Conservation (phyloP, 1,139 yeast species). For the Pichia sp. region DNA sequence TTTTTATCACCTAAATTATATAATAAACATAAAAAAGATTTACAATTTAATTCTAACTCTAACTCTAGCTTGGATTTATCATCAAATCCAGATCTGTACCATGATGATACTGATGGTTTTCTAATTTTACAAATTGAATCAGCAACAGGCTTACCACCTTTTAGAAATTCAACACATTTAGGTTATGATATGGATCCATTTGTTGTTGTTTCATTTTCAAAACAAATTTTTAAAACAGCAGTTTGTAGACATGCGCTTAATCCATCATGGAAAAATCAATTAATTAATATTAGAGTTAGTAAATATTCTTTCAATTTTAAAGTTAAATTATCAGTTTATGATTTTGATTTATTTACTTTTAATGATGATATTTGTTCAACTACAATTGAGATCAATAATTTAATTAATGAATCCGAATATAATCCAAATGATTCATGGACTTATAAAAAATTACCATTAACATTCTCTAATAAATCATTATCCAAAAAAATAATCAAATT, state of each 20-base stretch:
- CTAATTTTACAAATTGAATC: slow-evolving; percentile 69
- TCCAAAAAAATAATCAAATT: slow-evolving; percentile 8
- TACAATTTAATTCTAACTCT: not conserved
- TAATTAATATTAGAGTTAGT: slow-evolving; percentile 52
- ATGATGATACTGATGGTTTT: slow-evolving; percentile 39
- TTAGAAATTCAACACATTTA: slow-evolving; percentile 54
- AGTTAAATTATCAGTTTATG: slow-evolving; percentile 67
- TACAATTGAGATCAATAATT: slow-evolving; percentile 31
- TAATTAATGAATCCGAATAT: slow-evolving; percentile 15
- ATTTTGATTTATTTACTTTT: slow-evolving; percentile 74
- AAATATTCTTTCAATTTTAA: slow-evolving; percentile 47
- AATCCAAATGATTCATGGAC: slow-evolving; percentile 12
- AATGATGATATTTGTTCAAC: slow-evolving; percentile 78
- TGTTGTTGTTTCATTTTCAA: slow-evolving; percentile 86
- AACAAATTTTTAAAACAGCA: slow-evolving; percentile 79
- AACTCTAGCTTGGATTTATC: not conserved
- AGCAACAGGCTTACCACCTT: slow-evolving; percentile 67
- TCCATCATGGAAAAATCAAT: slow-evolving; percentile 77
- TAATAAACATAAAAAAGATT: too few species aligned
- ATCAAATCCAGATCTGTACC: slow-evolving; percentile 10
- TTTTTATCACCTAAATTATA: not conserved
- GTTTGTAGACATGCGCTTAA: slow-evolving; percentile 78
- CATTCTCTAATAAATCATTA: slow-evolving; percentile 59
- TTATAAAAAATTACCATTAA: slow-evolving; percentile 12
- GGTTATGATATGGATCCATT: slow-evolving; percentile 97